Base-by-base conservation (phyloP, 441 rosid species). In the Erodium trifolium region DNA sequence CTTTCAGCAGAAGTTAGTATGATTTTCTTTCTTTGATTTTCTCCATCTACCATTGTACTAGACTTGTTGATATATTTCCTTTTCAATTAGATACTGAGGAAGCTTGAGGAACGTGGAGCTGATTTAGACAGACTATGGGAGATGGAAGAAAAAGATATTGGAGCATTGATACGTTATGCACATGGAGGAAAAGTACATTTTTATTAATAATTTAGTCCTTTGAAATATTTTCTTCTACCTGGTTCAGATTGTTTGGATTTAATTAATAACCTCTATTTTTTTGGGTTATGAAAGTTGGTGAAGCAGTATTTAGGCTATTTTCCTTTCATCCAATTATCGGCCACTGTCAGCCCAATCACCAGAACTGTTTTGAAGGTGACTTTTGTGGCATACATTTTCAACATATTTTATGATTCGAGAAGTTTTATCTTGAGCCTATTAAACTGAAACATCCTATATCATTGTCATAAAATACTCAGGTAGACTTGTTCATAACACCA, bases 91-190 rank as follows among this genome's bases (percentile, higher is more conserved):
- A 86, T 84, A 78, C 68, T 90, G 80, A 81, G 96, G 87, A 95
- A 95, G 83, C 99, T 95, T 83, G 99, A 95, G 84, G 98, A 95
- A 77, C 87, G 89, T 72, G 92, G 89, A 71, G 91, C 80, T 78
- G 93, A 89, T 78, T 83, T 95, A 68, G 99, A 92, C 72, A 95
- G 81, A 72, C 81, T 95, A 47, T 82, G 79, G 72, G 99, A 95
- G 80, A 95, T 95, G 99, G 88, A 95, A 75, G 98, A 95, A 84
- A 95, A 84, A 75, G 98, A 95, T 63, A 89, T 95, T 39, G 98
- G 98, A 72, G 91, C 95, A 19, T 82, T 95, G 78, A 90, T 95
- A 81, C 96, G 96, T 76, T 92, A 89, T 82, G 86, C 87, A 68
- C 95, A 88, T 73, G 99, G 98, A 65, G 99, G 98, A 83, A 88